A percentile compares a stretch with the other conserved stretches of the same genome.
Evolutionary conservation across 2,329 filamentous ascomycete genomes (phyloP).

Genomic region (Cercospora sojina): DNA sequence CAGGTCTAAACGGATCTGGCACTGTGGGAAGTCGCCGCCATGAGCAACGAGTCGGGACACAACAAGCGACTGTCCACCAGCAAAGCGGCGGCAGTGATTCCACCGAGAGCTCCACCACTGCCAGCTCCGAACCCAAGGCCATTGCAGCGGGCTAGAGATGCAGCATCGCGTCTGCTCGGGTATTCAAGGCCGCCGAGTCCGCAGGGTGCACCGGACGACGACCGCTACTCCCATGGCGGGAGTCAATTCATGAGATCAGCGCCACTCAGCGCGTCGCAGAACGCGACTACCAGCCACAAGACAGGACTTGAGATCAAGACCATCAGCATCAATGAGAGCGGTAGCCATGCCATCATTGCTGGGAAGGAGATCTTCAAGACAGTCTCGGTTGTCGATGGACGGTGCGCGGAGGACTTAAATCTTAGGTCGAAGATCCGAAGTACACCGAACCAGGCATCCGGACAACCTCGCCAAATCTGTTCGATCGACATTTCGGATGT

Average conservation of each 20-base stretch:
- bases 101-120: constrained; percentile 24
- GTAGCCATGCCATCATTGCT: constrained; percentile 63
- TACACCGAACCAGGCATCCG: constrained; percentile 53
- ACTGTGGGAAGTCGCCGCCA: constrained; percentile 9
- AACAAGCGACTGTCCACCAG: constrained; percentile 1
- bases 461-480: constrained; percentile 45
- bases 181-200: constrained; percentile 34
- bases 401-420: constrained; percentile 63
- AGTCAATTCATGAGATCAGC: constrained; percentile 28
- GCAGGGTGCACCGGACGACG: constrained; percentile 20
- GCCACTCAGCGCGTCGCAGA: constrained; percentile 38
- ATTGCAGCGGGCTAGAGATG: constrained; percentile 36
- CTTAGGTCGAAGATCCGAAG: constrained; percentile 61
- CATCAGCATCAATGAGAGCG: constrained; percentile 62
- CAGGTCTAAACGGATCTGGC: constrained; percentile 10
- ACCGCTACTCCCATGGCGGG: constrained; percentile 26
- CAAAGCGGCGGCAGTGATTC: constrained; percentile 9
- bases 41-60: constrained; percentile 7
- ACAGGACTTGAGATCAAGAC: constrained; percentile 65
- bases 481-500: constrained; percentile 64
- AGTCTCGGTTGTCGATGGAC: constrained; percentile 56
- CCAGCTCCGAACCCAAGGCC: constrained; percentile 29
- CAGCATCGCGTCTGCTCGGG: constrained; percentile 35
- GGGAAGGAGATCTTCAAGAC: constrained; percentile 67
- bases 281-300: constrained; percentile 59